phyloP scores from a whole-genome alignment of 31 red algal genomes.

The Asparagopsis taxiformis region DNA sequence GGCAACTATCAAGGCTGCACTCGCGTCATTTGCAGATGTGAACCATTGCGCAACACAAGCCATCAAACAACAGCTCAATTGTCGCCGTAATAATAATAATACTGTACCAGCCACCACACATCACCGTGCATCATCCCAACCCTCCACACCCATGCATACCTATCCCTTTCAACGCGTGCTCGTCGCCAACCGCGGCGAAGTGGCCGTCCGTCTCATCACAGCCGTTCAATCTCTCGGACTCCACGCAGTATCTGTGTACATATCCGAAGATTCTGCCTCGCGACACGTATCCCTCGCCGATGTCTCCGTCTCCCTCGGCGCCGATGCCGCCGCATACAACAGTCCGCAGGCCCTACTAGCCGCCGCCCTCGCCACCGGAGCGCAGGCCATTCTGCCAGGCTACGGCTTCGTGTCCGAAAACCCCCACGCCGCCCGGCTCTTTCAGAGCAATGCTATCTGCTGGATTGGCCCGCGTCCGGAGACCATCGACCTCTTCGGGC shows the following conservation, averaged over 20 bases:
- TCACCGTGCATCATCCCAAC: too few species aligned
- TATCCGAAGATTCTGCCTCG: slow-evolving; percentile 63
- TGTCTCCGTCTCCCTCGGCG: slow-evolving; percentile 40
- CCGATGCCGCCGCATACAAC: slow-evolving; percentile 33
- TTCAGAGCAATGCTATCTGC: slow-evolving; percentile 61
- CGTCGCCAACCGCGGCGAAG: slow-evolving; percentile 92
- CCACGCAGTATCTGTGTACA: slow-evolving; percentile 63
- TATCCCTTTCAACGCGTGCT: slow-evolving; percentile 53
- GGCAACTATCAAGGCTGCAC: too few species aligned
- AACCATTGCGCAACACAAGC: too few species aligned
- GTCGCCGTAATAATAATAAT: too few species aligned
- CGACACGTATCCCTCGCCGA: slow-evolving; percentile 65
- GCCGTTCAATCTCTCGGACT: slow-evolving; percentile 64
- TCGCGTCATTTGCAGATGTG: too few species aligned
- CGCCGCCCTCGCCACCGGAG: slow-evolving; percentile 46
- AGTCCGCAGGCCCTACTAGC: slow-evolving; percentile 45
- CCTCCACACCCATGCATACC: too few species aligned
- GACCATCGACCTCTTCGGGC: slow-evolving; percentile 77
- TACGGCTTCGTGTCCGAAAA: slow-evolving; percentile 95
- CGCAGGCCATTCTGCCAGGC: slow-evolving; percentile 87
- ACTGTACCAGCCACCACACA: too few species aligned
- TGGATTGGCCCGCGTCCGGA: slow-evolving; percentile 80
- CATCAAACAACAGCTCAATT: too few species aligned
- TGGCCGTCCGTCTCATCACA: slow-evolving; percentile 82
- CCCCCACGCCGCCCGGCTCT: slow-evolving; percentile 60